Evolutionary conservation across 495 filamentous ascomycete genomes (phyloP).

Genomic region (Amphirosellinia nigrospora): DNA sequence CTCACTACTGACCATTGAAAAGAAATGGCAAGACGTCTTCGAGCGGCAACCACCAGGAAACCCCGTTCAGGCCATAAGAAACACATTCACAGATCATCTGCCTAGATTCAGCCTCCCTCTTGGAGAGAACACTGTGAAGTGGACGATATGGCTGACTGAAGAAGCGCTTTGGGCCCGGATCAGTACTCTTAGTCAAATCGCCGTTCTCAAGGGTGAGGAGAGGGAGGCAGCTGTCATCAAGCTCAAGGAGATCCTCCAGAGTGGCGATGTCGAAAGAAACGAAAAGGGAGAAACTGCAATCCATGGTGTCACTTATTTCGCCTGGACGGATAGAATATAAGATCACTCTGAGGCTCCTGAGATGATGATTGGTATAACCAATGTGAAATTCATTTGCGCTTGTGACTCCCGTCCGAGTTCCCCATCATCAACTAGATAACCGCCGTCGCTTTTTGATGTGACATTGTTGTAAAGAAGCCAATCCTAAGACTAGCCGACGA

Average conservation of each 20-base stretch:
- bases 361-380: slow-evolving; percentile 8
- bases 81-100: slow-evolving; percentile 39
- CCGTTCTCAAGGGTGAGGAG: slow-evolving; percentile 55
- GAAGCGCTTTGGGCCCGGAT: slow-evolving; percentile 63
- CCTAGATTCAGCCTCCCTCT: slow-evolving; percentile 60
- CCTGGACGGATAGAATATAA: slow-evolving; percentile 57
- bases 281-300: slow-evolving; percentile 60
- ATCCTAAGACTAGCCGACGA: background rate
- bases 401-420: background rate
- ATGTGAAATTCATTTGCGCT: slow-evolving; percentile 14
- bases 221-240: slow-evolving; percentile 51
- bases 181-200: slow-evolving; percentile 66
- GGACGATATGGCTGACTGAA: slow-evolving; percentile 56
- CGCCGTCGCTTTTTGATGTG: background rate
- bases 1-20: slow-evolving; percentile 22
- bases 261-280: slow-evolving; percentile 53
- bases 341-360: background rate
- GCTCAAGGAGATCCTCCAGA: slow-evolving; percentile 52
- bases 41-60: slow-evolving; percentile 54
- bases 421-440: background rate
- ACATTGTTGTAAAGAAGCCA: background rate
- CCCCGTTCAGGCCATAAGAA: slow-evolving; percentile 46
- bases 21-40: slow-evolving; percentile 59
- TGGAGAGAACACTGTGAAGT: slow-evolving; percentile 40
- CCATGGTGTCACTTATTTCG: slow-evolving; percentile 59